Evolutionary conservation across 2,329 filamentous ascomycete species (phyloP), one percentile per base, ranked within the genome.

Genomic region (Colletotrichum abscissum): DNA sequence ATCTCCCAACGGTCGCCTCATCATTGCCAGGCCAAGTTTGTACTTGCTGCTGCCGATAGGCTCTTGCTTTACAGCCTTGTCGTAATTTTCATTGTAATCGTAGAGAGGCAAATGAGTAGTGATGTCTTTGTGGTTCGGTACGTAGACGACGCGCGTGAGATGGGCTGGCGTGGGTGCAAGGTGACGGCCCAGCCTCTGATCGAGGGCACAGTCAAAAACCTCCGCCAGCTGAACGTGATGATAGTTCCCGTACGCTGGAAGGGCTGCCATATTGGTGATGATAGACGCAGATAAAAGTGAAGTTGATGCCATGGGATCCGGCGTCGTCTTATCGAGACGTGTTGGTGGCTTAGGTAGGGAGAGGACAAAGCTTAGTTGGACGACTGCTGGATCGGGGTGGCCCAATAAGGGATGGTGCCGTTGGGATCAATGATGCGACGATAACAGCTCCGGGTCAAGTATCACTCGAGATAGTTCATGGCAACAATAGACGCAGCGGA

Each of bases 51-150:
- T 65, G 3, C 75, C 75, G 14, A 75, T 54, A 4, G 57, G 56
- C 14, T 67, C 65, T 2, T 35, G 26, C n/a, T 68, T 62, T 11
- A 72, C 42, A 6, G 74, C 64, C 1, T 63, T 42, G 42, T 14
- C 33, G 33, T 76, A 76, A 6, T 28, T 60, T 1, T 52, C 30
- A 3, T 67, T 60, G 9, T 76, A 19, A 19, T 76, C 75, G 38
- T 76, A 76, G 22, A 76, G 55, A 3, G 75, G 75, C 3, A 76
- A 64, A 14, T 76, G 75, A 2, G 49, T 56, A 16, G 66, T 58
- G 12, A 14, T 59, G 12, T 70, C 59, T 1, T 26, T 56, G 26
- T 76, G 72, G 1, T 52, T 65, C 5, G 75, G 69, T 11, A 76
- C 26, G 24, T 71, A 73, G 2, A 76, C 59, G 54, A 72, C 67